phyloP scores from a whole-genome alignment of 2,329 filamentous ascomycete genomes.

The Graphilbum fragrans region DNA sequence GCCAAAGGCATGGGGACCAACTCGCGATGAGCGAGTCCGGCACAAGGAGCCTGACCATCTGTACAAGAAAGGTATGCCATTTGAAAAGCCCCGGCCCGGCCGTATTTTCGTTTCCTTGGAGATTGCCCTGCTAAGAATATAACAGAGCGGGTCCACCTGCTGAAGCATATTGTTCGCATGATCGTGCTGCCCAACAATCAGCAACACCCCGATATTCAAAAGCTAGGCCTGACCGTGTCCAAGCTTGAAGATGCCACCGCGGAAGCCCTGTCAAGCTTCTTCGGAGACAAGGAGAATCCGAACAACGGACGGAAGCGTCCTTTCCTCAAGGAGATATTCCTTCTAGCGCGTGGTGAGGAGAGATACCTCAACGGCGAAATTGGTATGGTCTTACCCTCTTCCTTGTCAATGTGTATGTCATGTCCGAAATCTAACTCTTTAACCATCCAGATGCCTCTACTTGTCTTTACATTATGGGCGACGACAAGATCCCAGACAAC shows the following conservation, averaged over 20 bases:
- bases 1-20: constrained; percentile 42
- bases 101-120: not conserved
- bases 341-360: constrained; percentile 44
- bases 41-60: constrained; percentile 67
- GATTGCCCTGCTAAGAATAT: not conserved
- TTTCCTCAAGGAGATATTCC: constrained; percentile 49
- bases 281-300: constrained; percentile 39
- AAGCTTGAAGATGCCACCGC: constrained; percentile 47
- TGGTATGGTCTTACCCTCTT: constrained; percentile 25
- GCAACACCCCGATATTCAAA: constrained; percentile 40
- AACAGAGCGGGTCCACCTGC: constrained; percentile 44
- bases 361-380: constrained; percentile 43
- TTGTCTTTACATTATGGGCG: constrained; percentile 36
- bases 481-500: constrained; percentile 36
- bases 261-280: constrained; percentile 46
- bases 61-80: constrained; percentile 46
- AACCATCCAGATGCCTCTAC: constrained; percentile 29
- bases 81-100: too few species aligned
- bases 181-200: constrained; percentile 35
- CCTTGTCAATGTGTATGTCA: not conserved
- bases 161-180: constrained; percentile 48
- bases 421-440: not conserved
- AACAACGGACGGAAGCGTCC: constrained; percentile 42
- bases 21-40: constrained; percentile 41
- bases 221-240: constrained; percentile 37